Percentiles rank a stretch among this genome's conserved stretches.
Conservation (phyloP, 495 filamentous ascomycete species). For the Talaromyces ruber region DNA sequence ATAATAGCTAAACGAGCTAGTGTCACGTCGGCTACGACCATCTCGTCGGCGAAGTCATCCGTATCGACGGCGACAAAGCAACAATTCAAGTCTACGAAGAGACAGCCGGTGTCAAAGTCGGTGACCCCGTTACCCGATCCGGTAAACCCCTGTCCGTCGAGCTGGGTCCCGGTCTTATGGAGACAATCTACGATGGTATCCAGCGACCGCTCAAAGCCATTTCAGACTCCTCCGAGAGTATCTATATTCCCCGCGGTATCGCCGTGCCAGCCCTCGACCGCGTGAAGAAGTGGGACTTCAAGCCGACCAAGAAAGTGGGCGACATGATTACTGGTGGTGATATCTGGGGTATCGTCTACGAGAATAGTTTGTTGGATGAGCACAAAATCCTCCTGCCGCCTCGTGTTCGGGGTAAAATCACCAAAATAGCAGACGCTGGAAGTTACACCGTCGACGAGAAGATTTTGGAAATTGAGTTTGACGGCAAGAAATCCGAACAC, state of each 20-base stretch:
- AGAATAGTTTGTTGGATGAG: slow-evolving; percentile 91
- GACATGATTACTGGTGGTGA: slow-evolving; percentile 96
- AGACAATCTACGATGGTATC: slow-evolving; percentile 99
- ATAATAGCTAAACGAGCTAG: slow-evolving; percentile 26
- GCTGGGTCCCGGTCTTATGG: slow-evolving; percentile 92
- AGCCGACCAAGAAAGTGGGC: slow-evolving; percentile 77
- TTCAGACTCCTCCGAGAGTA: slow-evolving; percentile 63
- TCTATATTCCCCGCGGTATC: slow-evolving; percentile 96
- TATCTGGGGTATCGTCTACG: slow-evolving; percentile 85
- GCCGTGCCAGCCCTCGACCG: slow-evolving; percentile 80
- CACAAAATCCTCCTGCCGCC: slow-evolving; percentile 96
- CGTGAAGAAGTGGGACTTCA: slow-evolving; percentile 91
- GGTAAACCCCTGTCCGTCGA: slow-evolving; percentile 96
- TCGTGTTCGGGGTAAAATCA: slow-evolving; percentile 84
- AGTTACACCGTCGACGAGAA: slow-evolving; percentile 92
- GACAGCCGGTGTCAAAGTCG: slow-evolving; percentile 96
- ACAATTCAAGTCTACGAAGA: slow-evolving; percentile 99
- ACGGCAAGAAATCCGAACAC: slow-evolving; percentile 86
- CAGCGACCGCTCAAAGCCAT: slow-evolving; percentile 89
- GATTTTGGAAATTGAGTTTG: slow-evolving; percentile 92
- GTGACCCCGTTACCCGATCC: slow-evolving; percentile 83
- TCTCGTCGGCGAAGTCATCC: slow-evolving; percentile 94
- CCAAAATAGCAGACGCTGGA: slow-evolving; percentile 75
- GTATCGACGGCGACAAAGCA: slow-evolving; percentile 88
- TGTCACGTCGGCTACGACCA: slow-evolving; percentile 82